A percentile compares a stretch with the other conserved stretches of the same genome.
These are phyloP conservation scores for Aechmea fasciata DNA, from an alignment of 176 grass and related monocot species.

Conservation along the genomic window DNA sequence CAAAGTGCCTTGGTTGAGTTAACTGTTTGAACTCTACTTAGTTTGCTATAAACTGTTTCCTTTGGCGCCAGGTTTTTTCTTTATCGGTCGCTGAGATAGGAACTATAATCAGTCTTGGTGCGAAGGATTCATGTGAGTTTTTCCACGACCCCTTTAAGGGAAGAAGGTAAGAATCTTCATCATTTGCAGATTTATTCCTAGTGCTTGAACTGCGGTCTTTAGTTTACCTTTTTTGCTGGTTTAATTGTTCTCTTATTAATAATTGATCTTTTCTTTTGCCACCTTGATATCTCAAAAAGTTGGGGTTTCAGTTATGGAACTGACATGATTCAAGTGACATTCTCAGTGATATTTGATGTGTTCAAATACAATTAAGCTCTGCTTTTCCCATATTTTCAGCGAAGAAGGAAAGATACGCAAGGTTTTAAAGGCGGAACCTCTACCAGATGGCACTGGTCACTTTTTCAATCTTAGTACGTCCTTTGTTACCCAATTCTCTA, in stretches of 20 bases:
- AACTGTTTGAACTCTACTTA: background rate
- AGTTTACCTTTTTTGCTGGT: background rate
- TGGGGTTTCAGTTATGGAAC: too few species aligned
- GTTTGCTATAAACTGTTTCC: conserved; percentile 16
- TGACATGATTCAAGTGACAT: too few species aligned
- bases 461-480: conserved; percentile 98
- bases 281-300: too few species aligned
- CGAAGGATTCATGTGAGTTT: conserved; percentile 83
- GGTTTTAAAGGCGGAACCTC: conserved; percentile 80
- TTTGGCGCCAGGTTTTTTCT: conserved; percentile 51
- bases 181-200: background rate
- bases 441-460: conserved; percentile 84
- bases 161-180: conserved; percentile 35
- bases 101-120: conserved; percentile 59
- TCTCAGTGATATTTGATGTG: too few species aligned
- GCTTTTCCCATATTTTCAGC: conserved; percentile 20
- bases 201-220: background rate
- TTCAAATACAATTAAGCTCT: too few species aligned
- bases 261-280: too few species aligned
- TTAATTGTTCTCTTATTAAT: background rate
- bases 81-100: conserved; percentile 81
- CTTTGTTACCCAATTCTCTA: background rate
- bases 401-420: conserved; percentile 95
- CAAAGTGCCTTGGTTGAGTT: background rate
- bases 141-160: conserved; percentile 94